Evolutionary conservation across 2,329 filamentous ascomycete species (phyloP).

Genomic region (Penicillium griseofulvum): DNA sequence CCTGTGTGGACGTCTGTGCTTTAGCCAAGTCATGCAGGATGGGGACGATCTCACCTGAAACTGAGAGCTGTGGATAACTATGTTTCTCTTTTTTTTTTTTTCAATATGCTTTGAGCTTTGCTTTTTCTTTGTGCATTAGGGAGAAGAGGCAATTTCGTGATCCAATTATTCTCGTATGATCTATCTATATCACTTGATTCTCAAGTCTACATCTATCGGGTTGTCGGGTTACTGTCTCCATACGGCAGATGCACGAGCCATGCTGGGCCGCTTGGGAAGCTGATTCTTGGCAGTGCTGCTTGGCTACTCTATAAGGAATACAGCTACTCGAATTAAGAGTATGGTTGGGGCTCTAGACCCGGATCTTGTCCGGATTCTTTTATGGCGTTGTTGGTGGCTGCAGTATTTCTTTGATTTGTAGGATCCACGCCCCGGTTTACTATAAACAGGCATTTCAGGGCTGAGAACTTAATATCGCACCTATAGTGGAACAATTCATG

Average conservation of each 20-base stretch:
- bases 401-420: background rate
- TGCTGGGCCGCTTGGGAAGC: background rate
- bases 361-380: background rate
- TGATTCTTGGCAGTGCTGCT: constrained; percentile 1
- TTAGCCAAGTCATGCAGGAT: constrained; percentile 8
- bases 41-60: constrained; percentile 7
- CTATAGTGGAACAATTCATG: background rate
- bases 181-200: background rate
- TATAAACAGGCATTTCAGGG: background rate
- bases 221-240: background rate
- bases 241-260: constrained; percentile 3
- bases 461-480: background rate
- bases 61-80: background rate
- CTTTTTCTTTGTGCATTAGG: background rate
- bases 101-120: background rate
- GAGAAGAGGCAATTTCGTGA: background rate
- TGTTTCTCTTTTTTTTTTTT: background rate
- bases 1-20: constrained; percentile 4
- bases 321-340: background rate
- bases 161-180: background rate
- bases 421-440: background rate
- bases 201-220: background rate
- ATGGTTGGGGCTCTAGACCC: background rate
- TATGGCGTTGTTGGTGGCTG: background rate
- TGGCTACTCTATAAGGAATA: background rate